These are phyloP conservation scores for Mimosa bimucronata DNA, from an alignment of 306 rosid species.

Conservation along the genomic window DNA sequence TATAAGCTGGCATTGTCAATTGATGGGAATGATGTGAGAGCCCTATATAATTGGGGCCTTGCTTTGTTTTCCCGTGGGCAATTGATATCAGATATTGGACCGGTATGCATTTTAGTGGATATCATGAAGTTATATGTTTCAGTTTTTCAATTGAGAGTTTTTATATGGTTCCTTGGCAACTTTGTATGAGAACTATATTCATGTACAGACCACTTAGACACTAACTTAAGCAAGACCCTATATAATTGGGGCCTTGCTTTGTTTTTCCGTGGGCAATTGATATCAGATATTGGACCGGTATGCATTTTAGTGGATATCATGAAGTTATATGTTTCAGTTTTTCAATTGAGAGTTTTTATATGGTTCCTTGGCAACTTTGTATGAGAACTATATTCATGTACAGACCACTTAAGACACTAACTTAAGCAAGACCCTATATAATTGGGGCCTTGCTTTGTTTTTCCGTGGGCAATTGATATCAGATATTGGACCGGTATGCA, in stretches of 20 bases:
- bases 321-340: conserved; percentile 22
- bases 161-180: neutral
- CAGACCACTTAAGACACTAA: conserved; percentile 6
- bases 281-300: conserved; percentile 95
- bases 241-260: conserved; percentile 99
- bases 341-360: conserved; percentile 20
- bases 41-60: conserved; percentile 97
- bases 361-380: neutral
- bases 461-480: conserved; percentile 93
- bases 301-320: conserved; percentile 40
- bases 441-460: conserved; percentile 98
- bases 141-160: conserved; percentile 22
- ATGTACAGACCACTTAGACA: conserved; percentile 2
- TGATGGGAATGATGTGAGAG: conserved; percentile 78
- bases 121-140: conserved; percentile 25
- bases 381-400: neutral
- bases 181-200: neutral
- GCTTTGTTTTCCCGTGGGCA: conserved; percentile 97
- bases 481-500: conserved; percentile 90
- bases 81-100: conserved; percentile 89
- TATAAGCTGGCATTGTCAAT: conserved; percentile 89
- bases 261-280: conserved; percentile 89
- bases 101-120: conserved; percentile 60
- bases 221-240: conserved; percentile 52
- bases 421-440: conserved; percentile 85